Evolutionary conservation across 768 basidiomycete genomes (phyloP).

Genomic region (Cyclocybe aegerita): DNA sequence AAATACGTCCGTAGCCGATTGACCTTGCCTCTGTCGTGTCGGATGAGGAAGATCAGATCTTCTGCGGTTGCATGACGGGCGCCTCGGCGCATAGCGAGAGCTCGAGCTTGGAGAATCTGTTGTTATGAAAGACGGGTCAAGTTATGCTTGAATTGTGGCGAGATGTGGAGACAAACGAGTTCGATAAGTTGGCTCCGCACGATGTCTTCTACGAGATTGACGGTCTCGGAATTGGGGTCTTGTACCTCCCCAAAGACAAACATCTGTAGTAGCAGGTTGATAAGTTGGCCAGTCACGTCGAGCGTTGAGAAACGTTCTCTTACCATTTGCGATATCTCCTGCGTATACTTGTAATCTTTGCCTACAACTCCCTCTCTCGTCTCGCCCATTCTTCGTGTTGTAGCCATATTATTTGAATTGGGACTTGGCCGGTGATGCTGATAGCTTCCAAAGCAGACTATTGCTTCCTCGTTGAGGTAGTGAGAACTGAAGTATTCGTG

Average conservation of each 20-base stretch:
- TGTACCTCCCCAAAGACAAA: slow-evolving; percentile 97
- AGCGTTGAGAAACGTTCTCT: slow-evolving; percentile 5
- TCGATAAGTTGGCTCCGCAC: slow-evolving; percentile 89
- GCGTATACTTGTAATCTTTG: slow-evolving; percentile 83
- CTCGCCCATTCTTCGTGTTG: too few relatives aligned
- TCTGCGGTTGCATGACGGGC: slow-evolving; percentile 88
- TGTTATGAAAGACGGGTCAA: slow-evolving; percentile 4
- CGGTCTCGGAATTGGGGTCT: slow-evolving; percentile 83
- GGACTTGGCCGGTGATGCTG: too few relatives aligned
- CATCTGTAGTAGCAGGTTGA: slow-evolving; percentile 54
- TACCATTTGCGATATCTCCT: slow-evolving; percentile 95
- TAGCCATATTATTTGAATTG: too few relatives aligned
- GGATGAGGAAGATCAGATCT: slow-evolving; percentile 95
- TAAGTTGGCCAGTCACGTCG: not conserved
- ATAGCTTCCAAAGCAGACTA: too few relatives aligned
- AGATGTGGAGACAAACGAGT: slow-evolving; percentile 49
- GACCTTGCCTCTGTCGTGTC: slow-evolving; percentile 91
- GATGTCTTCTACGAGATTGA: slow-evolving; percentile 94
- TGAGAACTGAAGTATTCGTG: too few relatives aligned
- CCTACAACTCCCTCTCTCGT: slow-evolving; percentile 10
- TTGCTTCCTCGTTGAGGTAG: too few relatives aligned
- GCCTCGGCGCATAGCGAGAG: slow-evolving; percentile 76
- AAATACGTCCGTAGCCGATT: slow-evolving; percentile 91
- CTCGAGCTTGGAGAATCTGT: slow-evolving; percentile 88
- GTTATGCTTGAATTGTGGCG: not conserved